Base-by-base conservation (phyloP, 768 basidiomycete genomes). In the Tulasnella sp. region DNA sequence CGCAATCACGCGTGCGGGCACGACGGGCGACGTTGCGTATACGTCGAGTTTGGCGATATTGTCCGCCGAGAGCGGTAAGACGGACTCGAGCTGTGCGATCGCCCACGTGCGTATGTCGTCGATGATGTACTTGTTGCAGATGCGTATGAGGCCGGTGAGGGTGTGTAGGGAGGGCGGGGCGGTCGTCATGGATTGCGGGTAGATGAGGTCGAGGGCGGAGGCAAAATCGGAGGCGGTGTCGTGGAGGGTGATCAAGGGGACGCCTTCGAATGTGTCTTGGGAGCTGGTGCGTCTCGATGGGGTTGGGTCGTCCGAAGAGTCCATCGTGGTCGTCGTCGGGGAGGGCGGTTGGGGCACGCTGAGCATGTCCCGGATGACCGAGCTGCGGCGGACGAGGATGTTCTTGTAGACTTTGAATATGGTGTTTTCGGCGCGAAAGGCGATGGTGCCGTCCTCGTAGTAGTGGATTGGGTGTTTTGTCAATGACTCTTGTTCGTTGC, bases 391-490 rank as follows among this genome's bases (percentile, higher is more conserved):
- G 6, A 31, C 19, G 17, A 46, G 19, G 45, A 46, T 31, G 45
- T 31, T 46, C 6, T 31, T 23, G 45, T 27, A 46, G 11, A 46
- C 11, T 8, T 31, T 23, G 45, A 46, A 46, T 1, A 46, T 31
- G 25, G 25, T 14, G 25, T 46, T 31, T 19, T 36, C 49, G 21
- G 36, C 32, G 8, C 31, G 8, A 14, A 51, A 34, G 31, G 17
- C 36, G 29, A 51, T 51, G 32, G 31, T 51, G 12, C 49, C 49
- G 32, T 51, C 49, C 25, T 51, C 32, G 36, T 35, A 51, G 29
- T 51, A 51, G 49, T 51, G 49, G 7, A 17, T 40, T 15, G 32
- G n/a, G n/a, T 52, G 34, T n/a, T n/a, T n/a, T n/a, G n/a, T n/a
- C n/a, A n/a, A n/a, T n/a, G n/a, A n/a, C n/a, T n/a, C n/a, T n/a